These are phyloP conservation scores for Arxiozyma bovina DNA, from an alignment of 1,139 yeast species.

Conservation along the genomic window DNA sequence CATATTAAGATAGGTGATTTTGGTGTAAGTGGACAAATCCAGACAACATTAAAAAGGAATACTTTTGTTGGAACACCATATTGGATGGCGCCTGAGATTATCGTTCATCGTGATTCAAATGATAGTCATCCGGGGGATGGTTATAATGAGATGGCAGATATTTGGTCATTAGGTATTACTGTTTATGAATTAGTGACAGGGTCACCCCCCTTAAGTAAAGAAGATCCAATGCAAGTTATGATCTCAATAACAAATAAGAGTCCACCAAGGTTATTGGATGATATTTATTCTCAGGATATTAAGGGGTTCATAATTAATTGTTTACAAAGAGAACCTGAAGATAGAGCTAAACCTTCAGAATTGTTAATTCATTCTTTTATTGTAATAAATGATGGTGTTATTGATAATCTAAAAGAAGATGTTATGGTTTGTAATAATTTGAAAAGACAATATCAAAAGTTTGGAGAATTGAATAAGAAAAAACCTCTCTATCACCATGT, in stretches of 20 bases:
- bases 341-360: constrained; percentile 42
- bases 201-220: constrained; percentile 57
- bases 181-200: constrained; percentile 69
- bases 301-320: constrained; percentile 56
- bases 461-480: not conserved
- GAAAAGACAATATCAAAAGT: constrained; percentile 1
- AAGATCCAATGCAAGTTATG: constrained; percentile 68
- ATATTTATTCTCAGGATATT: constrained; percentile 39
- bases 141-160: constrained; percentile 72
- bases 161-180: constrained; percentile 85
- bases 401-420: constrained; percentile 20
- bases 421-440: constrained; percentile 20
- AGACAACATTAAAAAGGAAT: constrained; percentile 50
- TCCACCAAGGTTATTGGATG: constrained; percentile 49
- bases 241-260: constrained; percentile 60
- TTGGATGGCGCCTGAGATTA: constrained; percentile 93
- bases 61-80: constrained; percentile 87
- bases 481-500: not conserved
- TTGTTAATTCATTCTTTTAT: constrained; percentile 41
- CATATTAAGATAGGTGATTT: constrained; percentile 71
- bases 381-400: not conserved
- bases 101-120: constrained; percentile 25
- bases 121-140: constrained; percentile 34
- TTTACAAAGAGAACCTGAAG: constrained; percentile 47
- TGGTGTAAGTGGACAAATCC: constrained; percentile 77